Percentiles rank a stretch among this genome's conserved stretches.
Evolutionary conservation across 352 stramenopile species (phyloP).

Genomic region (Pythium dissotocum): DNA sequence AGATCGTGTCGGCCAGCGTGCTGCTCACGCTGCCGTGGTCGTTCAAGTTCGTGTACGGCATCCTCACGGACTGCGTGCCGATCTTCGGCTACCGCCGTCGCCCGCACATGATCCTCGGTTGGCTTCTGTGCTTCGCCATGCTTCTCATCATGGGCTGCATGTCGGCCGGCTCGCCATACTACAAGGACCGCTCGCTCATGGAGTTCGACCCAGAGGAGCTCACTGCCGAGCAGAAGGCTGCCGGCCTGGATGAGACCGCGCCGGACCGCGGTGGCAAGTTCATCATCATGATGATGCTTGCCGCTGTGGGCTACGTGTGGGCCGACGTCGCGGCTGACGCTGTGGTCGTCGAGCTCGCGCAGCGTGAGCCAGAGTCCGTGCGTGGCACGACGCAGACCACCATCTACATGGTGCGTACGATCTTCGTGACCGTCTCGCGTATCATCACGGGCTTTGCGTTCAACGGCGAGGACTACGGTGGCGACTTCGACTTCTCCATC

Average conservation of each 20-base stretch:
- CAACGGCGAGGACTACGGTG: too few species aligned
- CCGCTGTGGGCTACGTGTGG: neutral
- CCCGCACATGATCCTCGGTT: neutral
- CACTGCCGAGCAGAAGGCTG: neutral
- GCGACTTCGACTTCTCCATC: too few species aligned
- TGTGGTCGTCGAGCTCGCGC: neutral
- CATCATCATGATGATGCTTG: neutral
- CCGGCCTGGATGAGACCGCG: neutral
- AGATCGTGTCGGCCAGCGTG: neutral
- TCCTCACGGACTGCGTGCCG: too few species aligned
- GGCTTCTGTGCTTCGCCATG: neutral
- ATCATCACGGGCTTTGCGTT: neutral
- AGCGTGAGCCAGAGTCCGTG: too few species aligned
- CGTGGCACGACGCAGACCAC: too few species aligned
- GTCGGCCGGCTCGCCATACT: too few species aligned
- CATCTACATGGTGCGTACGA: neutral
- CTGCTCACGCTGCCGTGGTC: neutral
- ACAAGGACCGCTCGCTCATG: too few species aligned
- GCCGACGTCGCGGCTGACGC: neutral
- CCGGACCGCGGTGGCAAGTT: too few species aligned
- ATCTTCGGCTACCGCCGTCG: neutral
- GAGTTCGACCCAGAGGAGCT: too few species aligned
- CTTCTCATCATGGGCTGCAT: neutral
- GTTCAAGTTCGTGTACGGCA: neutral
- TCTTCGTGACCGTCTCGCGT: neutral